phyloP scores from a whole-genome alignment of 495 filamentous ascomycete genomes.

The Thermothielavioides terrestris region DNA sequence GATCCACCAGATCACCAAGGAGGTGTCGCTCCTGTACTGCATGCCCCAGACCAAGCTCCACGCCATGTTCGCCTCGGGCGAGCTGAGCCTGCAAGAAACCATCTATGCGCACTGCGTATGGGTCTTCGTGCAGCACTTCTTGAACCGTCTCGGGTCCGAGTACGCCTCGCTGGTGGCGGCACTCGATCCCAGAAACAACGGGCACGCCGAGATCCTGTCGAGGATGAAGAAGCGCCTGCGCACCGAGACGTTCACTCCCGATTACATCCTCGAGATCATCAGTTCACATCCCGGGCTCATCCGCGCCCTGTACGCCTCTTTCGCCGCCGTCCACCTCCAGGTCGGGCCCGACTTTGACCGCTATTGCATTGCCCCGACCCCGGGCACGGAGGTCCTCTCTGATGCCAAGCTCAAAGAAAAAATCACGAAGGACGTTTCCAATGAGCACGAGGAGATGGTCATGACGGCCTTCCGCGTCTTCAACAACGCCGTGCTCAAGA shows the following conservation, averaged over 20 bases:
- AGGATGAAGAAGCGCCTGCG: constrained; percentile 94
- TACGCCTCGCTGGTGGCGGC: constrained; percentile 80
- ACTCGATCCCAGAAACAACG: constrained; percentile 61
- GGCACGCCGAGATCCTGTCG: constrained; percentile 81
- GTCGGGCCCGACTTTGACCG: constrained; percentile 70
- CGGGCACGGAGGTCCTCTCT: constrained; percentile 65
- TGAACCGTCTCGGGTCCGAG: constrained; percentile 89
- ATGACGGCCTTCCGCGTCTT: constrained; percentile 96
- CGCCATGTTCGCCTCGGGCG: constrained; percentile 74
- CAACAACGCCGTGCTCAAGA: constrained; percentile 85
- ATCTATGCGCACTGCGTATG: constrained; percentile 95
- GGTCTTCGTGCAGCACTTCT: constrained; percentile 95
- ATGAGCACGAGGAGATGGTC: constrained; percentile 97
- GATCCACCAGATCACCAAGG: constrained; percentile 98
- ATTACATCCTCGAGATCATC: constrained; percentile 97
- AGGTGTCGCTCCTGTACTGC: constrained; percentile 93
- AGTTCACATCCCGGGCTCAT: constrained; percentile 81
- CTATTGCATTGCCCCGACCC: constrained; percentile 57
- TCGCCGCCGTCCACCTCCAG: constrained; percentile 84
- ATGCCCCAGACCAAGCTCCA: constrained; percentile 96
- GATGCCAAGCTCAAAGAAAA: constrained; percentile 68
- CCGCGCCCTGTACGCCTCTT: constrained; percentile 80
- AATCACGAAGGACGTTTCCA: constrained; percentile 71
- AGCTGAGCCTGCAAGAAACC: constrained; percentile 89
- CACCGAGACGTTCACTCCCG: constrained; percentile 93